Percentiles rank a stretch among this genome's conserved stretches.
These are phyloP conservation scores for Phytophthora sansomeana DNA, from an alignment of 352 stramenopile species.

Conservation along the genomic window DNA sequence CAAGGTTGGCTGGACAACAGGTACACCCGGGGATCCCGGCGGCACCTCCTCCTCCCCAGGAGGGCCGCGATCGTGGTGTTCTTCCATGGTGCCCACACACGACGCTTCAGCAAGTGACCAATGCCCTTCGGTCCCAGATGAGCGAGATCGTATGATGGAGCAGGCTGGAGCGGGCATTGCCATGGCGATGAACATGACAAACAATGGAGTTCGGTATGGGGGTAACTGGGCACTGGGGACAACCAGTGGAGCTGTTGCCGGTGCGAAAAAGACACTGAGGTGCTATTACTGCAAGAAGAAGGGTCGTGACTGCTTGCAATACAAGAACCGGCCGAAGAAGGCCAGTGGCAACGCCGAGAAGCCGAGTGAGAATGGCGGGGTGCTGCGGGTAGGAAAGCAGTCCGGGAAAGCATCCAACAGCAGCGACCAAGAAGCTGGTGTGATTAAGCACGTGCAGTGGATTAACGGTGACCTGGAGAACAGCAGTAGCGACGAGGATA, in stretches of 20 bases:
- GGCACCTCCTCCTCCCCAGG: too few species aligned
- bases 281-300: background rate
- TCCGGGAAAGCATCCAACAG: too few species aligned
- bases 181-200: background rate
- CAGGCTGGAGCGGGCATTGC: background rate
- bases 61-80: too few species aligned
- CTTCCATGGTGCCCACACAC: too few species aligned
- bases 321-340: background rate
- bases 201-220: background rate
- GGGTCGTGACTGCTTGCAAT: background rate
- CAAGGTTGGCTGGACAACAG: too few species aligned
- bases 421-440: background rate
- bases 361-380: too few species aligned
- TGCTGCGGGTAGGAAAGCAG: too few species aligned
- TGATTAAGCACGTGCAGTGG: slow-evolving; percentile 7
- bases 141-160: slow-evolving; percentile 2
- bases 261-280: background rate
- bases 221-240: background rate
- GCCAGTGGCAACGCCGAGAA: background rate
- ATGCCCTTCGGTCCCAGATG: slow-evolving; percentile 11
- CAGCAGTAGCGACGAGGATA: slow-evolving; percentile 3
- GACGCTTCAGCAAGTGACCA: slow-evolving; percentile 1
- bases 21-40: too few species aligned
- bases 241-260: background rate
- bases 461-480: background rate